Base-by-base conservation (phyloP, 2,329 filamentous ascomycete genomes). In the Diaporthe eres region DNA sequence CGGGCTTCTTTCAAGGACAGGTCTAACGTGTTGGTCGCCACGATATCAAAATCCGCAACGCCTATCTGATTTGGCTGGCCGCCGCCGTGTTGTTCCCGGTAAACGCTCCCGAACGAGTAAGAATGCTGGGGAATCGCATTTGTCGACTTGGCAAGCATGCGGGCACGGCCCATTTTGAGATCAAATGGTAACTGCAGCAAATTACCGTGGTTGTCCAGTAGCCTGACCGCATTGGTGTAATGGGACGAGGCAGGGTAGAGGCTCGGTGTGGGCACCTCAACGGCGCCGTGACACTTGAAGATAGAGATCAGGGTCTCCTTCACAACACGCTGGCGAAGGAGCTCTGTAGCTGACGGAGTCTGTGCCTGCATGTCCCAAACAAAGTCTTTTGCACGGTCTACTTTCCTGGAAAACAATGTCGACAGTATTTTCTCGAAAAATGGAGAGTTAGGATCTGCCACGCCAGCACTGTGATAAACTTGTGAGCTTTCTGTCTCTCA, bases 41-140 rank as follows among this genome's bases (percentile, higher is more conserved):
- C 90, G 76, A 99, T 95, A 84, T 99, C 97, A 82, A 98, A 99
- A 82, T 98, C 96, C 3, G 97, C 96, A 82, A 98, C 97, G 13
- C 94, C 94, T 82, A 95, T 94, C 80, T 93, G 94, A 74, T 90
- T 90, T 9, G 97, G 97, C 79, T 98, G 94, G 2, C 95, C 94
- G 10, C 95, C 95, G 74, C 92, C 92, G 67, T 92, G 88, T 61
- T 90, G 92, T 78, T 97, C 94, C 55, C 97, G 91, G 82, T 95
- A 98, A 1, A 98, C 95, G 47, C 90, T 93, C 9, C 95, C 96
- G 82, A 99, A 98, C 0, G 94, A 92, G 83, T 95, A 98, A 0
- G 94, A 94, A 78, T 95, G 94, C 78, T 94, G 91, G 7, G 95
- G 85, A 1, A 91, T 88, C 0, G 91, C 87, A 17, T 89, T 88